Evolutionary conservation across 192 early-diverging fungal genomes (phyloP).

Genomic region (Blastocladiella britannica): DNA sequence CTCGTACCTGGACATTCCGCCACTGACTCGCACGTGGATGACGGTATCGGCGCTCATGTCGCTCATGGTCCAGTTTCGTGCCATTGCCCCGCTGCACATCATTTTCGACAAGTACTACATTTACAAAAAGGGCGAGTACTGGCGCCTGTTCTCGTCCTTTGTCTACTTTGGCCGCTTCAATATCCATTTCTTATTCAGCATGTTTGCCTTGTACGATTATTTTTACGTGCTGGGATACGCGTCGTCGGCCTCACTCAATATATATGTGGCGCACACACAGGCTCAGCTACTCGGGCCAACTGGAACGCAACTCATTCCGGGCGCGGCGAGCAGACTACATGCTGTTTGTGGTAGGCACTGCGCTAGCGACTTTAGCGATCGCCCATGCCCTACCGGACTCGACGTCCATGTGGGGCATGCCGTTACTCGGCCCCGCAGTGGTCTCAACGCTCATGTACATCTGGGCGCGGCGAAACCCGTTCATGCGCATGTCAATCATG

Average conservation of each 20-base stretch:
- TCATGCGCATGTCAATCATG: conserved; percentile 65
- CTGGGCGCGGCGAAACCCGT: conserved; percentile 92
- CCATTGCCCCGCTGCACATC: conserved; percentile 56
- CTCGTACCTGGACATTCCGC: conserved; percentile 77
- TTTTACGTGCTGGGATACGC: conserved; percentile 6
- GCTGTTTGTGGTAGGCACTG: conserved; percentile 52
- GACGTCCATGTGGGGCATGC: conserved; percentile 15
- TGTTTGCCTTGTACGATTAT: conserved; percentile 51
- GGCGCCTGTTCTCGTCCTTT: conserved; percentile 81
- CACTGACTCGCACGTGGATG: conserved; percentile 66
- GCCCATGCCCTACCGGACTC: conserved; percentile 9
- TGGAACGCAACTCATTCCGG: conserved; percentile 86
- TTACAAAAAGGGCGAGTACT: conserved; percentile 54
- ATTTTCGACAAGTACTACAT: conserved; percentile 58
- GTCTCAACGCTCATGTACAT: conserved; percentile 78
- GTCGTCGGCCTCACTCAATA: conserved; percentile 7
- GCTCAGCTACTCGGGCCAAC: conserved; percentile 57
- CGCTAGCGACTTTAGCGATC: conserved; percentile 24
- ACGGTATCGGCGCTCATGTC: conserved; percentile 45
- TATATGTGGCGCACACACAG: background rate
- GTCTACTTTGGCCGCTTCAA: conserved; percentile 81
- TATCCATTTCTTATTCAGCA: conserved; percentile 79
- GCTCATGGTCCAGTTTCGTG: conserved; percentile 50
- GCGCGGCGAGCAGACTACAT: conserved; percentile 84
- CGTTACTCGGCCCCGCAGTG: conserved; percentile 64